Evolutionary conservation across 2,329 filamentous ascomycete genomes (phyloP).

Genomic region (Tolypocladium endophyticum): DNA sequence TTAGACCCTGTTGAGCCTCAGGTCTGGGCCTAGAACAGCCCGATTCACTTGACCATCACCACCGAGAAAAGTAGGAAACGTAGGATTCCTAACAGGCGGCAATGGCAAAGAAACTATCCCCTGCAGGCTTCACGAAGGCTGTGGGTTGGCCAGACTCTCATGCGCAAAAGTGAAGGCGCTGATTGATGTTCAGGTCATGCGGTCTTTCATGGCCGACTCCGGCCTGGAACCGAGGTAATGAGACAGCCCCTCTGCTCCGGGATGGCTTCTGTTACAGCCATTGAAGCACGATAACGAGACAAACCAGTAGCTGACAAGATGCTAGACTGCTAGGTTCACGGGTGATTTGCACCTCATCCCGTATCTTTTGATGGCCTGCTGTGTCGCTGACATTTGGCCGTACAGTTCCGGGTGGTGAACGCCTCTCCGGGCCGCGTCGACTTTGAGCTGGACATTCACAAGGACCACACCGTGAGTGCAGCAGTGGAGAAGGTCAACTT

Average conservation of each 20-base stretch:
- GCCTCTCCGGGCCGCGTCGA: conserved; percentile 58
- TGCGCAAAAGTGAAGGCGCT: too few relatives aligned
- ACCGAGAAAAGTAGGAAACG: neutral
- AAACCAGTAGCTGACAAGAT: neutral
- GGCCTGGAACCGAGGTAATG: conserved; percentile 76
- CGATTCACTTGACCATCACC: neutral
- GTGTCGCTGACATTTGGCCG: neutral
- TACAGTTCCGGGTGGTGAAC: conserved; percentile 54
- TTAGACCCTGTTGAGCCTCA: neutral
- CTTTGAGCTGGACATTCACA: conserved; percentile 65
- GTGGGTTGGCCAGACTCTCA: conserved; percentile 7
- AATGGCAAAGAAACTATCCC: conserved; percentile 24
- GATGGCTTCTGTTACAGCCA: neutral
- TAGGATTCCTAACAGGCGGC: neutral
- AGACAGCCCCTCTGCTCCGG: neutral
- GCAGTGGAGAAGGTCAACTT: rapidly evolving
- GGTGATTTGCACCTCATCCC: conserved; percentile 4
- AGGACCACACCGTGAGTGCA: conserved; percentile 57
- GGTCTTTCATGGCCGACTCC: conserved; percentile 76
- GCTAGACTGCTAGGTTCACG: conserved; percentile 18
- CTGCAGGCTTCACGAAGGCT: conserved; percentile 23
- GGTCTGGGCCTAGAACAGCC: neutral
- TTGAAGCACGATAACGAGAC: neutral
- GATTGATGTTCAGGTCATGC: conserved; percentile 52
- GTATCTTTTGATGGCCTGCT: neutral